Conservation (phyloP, 768 basidiomycete species). For the Agrocybe pediades region DNA sequence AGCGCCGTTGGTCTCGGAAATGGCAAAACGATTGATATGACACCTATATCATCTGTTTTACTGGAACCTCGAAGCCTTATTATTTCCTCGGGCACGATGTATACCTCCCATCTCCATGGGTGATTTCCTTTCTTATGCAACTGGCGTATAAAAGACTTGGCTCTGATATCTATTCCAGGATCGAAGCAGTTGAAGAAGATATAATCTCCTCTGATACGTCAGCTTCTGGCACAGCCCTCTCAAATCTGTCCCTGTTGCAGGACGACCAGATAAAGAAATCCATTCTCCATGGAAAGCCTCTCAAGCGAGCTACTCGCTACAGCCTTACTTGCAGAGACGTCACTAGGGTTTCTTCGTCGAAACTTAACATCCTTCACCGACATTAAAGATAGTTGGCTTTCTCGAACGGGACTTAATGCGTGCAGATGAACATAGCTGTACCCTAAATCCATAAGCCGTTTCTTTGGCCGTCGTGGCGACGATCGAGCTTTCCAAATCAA, state of each 20-base stretch:
- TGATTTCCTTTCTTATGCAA: conserved; percentile 22
- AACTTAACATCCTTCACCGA: conserved; percentile 7
- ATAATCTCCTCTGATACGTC: conserved; percentile 28
- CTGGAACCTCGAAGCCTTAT: conserved; percentile 87
- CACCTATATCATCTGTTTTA: conserved; percentile 70
- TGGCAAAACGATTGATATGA: conserved; percentile 61
- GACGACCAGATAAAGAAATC: conserved; percentile 37
- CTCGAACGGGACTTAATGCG: not conserved
- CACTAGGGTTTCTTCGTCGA: conserved; percentile 52
- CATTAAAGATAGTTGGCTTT: not conserved
- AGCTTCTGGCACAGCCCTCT: conserved; percentile 37
- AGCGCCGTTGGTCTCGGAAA: conserved; percentile 24
- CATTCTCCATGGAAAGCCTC: conserved; percentile 47
- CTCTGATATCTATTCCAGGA: conserved; percentile 36
- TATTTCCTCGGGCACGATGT: conserved; percentile 71
- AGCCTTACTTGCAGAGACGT: conserved; percentile 90
- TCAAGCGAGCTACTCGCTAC: conserved; percentile 63
- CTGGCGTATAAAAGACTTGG: not conserved
- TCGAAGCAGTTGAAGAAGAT: conserved; percentile 60
- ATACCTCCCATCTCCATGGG: conserved; percentile 78
- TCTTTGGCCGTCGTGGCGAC: too few species aligned
- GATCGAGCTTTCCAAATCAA: too few species aligned
- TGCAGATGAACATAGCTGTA: too few species aligned
- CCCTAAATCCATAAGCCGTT: too few species aligned
- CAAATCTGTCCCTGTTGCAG: conserved; percentile 59